Evolutionary conservation across 2,329 filamentous ascomycete genomes (phyloP).

Genomic region (Penicillium sp.): DNA sequence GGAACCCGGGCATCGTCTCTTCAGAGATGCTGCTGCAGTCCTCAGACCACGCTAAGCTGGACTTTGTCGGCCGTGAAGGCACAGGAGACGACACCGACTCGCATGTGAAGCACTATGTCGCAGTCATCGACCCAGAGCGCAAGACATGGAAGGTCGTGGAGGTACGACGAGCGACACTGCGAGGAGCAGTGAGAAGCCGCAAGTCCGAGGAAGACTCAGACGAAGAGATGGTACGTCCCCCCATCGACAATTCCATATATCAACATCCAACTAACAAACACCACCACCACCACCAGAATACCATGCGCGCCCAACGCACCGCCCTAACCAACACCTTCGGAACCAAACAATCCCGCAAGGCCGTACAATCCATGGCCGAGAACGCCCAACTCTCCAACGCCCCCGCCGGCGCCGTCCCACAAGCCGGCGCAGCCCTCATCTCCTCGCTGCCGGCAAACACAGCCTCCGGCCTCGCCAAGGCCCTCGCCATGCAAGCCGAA

Average conservation of each 20-base stretch:
- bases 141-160: constrained; percentile 56
- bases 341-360: constrained; percentile 52
- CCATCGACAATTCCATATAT: not conserved
- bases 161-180: constrained; percentile 56
- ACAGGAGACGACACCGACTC: constrained; percentile 52
- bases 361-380: constrained; percentile 48
- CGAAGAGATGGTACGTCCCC: constrained; percentile 31
- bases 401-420: constrained; percentile 35
- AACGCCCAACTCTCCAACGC: constrained; percentile 49
- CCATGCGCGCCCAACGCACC: constrained; percentile 40
- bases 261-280: constrained; percentile 11
- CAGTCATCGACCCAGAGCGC: constrained; percentile 57
- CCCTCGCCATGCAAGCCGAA: constrained; percentile 40
- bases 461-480: constrained; percentile 34
- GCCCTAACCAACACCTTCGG: constrained; percentile 52
- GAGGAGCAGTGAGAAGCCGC: constrained; percentile 45
- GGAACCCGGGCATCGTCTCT: constrained; percentile 39
- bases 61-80: constrained; percentile 56
- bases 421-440: constrained; percentile 46
- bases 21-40: constrained; percentile 61
- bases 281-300: constrained; percentile 28
- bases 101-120: constrained; percentile 60
- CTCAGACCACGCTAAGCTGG: constrained; percentile 59
- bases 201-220: constrained; percentile 28
- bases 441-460: constrained; percentile 42